Percentiles rank a stretch among this genome's conserved stretches.
Evolutionary conservation across 352 stramenopile species (phyloP).

Genomic region (Phytophthora hybrid): DNA sequence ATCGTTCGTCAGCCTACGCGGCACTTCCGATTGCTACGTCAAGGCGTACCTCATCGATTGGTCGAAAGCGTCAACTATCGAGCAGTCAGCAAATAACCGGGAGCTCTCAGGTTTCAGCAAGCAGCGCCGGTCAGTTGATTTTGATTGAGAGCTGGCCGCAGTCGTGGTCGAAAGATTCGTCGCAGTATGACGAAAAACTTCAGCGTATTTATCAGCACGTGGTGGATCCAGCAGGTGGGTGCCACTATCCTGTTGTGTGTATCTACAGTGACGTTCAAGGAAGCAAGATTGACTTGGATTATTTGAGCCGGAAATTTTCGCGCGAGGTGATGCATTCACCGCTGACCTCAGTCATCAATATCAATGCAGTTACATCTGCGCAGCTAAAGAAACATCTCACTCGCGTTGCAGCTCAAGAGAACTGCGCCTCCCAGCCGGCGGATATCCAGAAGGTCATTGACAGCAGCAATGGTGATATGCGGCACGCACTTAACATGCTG

Average conservation of each 20-base stretch:
- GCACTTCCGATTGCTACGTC: slow-evolving; percentile 53
- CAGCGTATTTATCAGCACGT: slow-evolving; percentile 62
- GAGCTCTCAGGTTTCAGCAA: not conserved
- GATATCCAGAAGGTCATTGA: slow-evolving; percentile 67
- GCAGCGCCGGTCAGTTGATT: slow-evolving; percentile 55
- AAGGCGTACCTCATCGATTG: slow-evolving; percentile 15
- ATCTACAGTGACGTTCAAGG: slow-evolving; percentile 87
- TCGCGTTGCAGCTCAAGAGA: slow-evolving; percentile 51
- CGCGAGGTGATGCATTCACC: slow-evolving; percentile 70
- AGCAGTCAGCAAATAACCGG: slow-evolving; percentile 10
- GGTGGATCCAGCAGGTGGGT: slow-evolving; percentile 46
- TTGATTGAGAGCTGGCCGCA: slow-evolving; percentile 83
- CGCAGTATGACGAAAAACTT: slow-evolving; percentile 63
- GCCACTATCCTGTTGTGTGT: slow-evolving; percentile 71
- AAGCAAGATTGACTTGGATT: slow-evolving; percentile 70
- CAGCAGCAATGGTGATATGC: slow-evolving; percentile 76
- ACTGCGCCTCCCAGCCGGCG: slow-evolving; percentile 33
- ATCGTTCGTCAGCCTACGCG: slow-evolving; percentile 74
- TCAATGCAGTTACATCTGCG: slow-evolving; percentile 79
- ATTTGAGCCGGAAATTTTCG: slow-evolving; percentile 75
- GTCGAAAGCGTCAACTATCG: slow-evolving; percentile 33
- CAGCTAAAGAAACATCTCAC: slow-evolving; percentile 79
- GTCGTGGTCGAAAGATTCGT: slow-evolving; percentile 50
- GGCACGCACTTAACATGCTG: slow-evolving; percentile 82
- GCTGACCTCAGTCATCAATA: slow-evolving; percentile 76